Evolutionary conservation across 805 yeast genomes (phyloP).

Genomic region (Pichia heedii): DNA sequence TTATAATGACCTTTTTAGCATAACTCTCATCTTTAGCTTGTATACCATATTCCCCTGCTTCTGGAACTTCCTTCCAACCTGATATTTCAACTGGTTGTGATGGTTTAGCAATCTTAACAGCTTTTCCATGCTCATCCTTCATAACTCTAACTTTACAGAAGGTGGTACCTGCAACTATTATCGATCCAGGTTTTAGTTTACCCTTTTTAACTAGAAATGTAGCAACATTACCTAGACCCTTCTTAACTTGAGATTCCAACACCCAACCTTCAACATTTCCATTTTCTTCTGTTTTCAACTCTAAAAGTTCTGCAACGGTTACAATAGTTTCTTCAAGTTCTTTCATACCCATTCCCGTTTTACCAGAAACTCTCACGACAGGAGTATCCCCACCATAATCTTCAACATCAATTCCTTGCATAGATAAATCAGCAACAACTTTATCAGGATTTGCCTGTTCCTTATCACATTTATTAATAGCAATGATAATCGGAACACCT

Average conservation of each 20-base stretch:
- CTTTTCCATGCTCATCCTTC: conserved; percentile 62
- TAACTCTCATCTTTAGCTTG: conserved; percentile 65
- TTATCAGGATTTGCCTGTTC: conserved; percentile 65
- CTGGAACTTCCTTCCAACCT: conserved; percentile 93
- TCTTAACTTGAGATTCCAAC: conserved; percentile 73
- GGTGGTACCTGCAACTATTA: conserved; percentile 80
- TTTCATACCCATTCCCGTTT: conserved; percentile 85
- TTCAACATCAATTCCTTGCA: conserved; percentile 75
- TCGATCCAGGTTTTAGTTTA: conserved; percentile 54
- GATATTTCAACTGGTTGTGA: conserved; percentile 83
- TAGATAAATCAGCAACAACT: conserved; percentile 69
- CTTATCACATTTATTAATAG: conserved; percentile 86
- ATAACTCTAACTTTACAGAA: conserved; percentile 78
- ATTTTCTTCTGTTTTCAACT: conserved; percentile 52
- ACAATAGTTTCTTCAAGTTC: conserved; percentile 82
- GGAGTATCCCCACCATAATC: conserved; percentile 95
- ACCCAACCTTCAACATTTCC: conserved; percentile 76
- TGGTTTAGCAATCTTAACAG: conserved; percentile 63
- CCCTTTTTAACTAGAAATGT: conserved; percentile 81
- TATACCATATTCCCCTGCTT: conserved; percentile 77
- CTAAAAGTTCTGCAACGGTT: conserved; percentile 75
- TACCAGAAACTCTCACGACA: conserved; percentile 78
- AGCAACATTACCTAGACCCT: conserved; percentile 79
- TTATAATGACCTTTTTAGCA: conserved; percentile 68
- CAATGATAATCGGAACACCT: conserved; percentile 79